phyloP scores from a whole-genome alignment of 768 basidiomycete genomes.

The Mycena sanguinolenta region DNA sequence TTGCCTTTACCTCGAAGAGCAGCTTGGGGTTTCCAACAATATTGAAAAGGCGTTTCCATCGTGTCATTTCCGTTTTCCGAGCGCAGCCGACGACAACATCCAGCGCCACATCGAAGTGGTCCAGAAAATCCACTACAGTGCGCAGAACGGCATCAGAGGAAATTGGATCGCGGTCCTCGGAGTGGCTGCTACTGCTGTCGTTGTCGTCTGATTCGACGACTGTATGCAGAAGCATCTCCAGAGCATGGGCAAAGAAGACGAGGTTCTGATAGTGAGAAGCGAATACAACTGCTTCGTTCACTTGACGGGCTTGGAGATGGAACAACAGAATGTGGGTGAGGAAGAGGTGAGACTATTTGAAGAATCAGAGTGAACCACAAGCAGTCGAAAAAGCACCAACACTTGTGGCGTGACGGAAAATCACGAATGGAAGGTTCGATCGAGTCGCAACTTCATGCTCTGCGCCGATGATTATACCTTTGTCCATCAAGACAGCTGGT shows the following conservation, averaged over 20 bases:
- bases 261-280: slow-evolving; percentile 89
- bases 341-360: slow-evolving; percentile 87
- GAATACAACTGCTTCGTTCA: slow-evolving; percentile 86
- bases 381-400: slow-evolving; percentile 58
- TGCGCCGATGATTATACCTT: slow-evolving; percentile 97
- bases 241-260: slow-evolving; percentile 92
- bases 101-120: slow-evolving; percentile 91
- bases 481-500: slow-evolving; percentile 97
- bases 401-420: slow-evolving; percentile 93
- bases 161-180: slow-evolving; percentile 43
- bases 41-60: slow-evolving; percentile 91
- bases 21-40: slow-evolving; percentile 91
- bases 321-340: slow-evolving; percentile 91
- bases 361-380: not conserved
- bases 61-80: slow-evolving; percentile 93
- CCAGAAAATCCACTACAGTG: slow-evolving; percentile 88
- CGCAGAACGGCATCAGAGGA: slow-evolving; percentile 64
- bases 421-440: slow-evolving; percentile 84
- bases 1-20: slow-evolving; percentile 82
- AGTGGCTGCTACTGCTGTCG: slow-evolving; percentile 41
- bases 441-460: slow-evolving; percentile 89
- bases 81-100: slow-evolving; percentile 98
- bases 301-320: slow-evolving; percentile 75
- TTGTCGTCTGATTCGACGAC: slow-evolving; percentile 87
- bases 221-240: slow-evolving; percentile 94